Base-by-base conservation (phyloP, 2,329 filamentous ascomycete genomes). In the Monilinia fructicola region DNA sequence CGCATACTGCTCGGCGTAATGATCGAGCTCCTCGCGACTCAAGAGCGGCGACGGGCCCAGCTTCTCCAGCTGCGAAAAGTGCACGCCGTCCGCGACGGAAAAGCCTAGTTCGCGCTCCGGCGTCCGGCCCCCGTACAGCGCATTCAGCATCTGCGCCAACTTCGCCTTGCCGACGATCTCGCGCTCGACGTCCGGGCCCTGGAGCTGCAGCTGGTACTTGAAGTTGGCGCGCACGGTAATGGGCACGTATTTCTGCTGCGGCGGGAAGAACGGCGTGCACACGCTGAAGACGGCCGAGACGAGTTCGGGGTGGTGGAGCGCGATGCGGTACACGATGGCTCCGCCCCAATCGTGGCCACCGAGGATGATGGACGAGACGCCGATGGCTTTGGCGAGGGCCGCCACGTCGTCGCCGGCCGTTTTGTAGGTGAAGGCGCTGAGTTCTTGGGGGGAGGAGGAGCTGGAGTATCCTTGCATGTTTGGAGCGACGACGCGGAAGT, bases 321-420 rank as follows among this genome's bases (percentile, higher is more conserved):
- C 87, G 67, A 90, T 79, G 65, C 92, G 87, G 83, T 91, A 96
- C 64, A 90, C 88, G 38, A 93, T 81, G 3, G 84, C 82, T 73
- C 91, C 93, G 77, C 94, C 94, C 91, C 94, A 75, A 79, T 98
- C 94, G 79, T 97, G 94, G 10, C 93, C 94, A 59, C 93, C 92
- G 18, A 97, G 84, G 66, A 97, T 88, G 74, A 97, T 89, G 66
- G 79, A 79, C 76, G 80, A 61, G 64, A 64, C 81, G 78, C 79
- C 69, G 18, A 77, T 64, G 50, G 73, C 68, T 9, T 88, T 83
- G 9, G 90, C 87, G 31, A 98, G 83, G 69, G 87, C 87, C 28
- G 87, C 88, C 71, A 98, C 84, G 74, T 97, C 92, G 65, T 88
- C 85, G 23, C 90, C 84, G 68, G 90, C 85, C 70, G 83, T 86